These are phyloP conservation scores for Sclerotinia glacialis DNA, from an alignment of 2,329 filamentous ascomycete genomes.

Conservation along the genomic window DNA sequence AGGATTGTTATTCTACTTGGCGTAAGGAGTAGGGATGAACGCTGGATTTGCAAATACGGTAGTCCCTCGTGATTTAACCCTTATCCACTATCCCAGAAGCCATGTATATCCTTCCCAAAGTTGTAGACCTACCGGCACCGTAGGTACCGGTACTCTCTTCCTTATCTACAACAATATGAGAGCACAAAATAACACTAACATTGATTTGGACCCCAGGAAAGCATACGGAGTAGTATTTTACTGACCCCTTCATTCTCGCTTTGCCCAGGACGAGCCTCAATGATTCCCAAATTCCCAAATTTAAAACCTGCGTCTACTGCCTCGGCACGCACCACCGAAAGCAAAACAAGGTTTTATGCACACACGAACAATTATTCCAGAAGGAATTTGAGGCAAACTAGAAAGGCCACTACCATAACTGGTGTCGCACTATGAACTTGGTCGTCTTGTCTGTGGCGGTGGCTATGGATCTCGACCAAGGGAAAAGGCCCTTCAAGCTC, in stretches of 20 bases:
- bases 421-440: neutral
- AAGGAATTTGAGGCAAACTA: conserved; percentile 1
- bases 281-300: neutral
- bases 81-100: neutral
- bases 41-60: neutral
- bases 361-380: neutral
- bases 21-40: neutral
- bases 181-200: neutral
- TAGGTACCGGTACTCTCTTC: neutral
- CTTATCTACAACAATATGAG: neutral
- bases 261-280: neutral
- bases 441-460: neutral
- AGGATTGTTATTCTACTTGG: neutral
- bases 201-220: neutral
- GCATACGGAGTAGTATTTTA: neutral
- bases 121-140: too few relatives aligned
- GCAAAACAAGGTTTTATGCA: neutral
- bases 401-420: neutral
- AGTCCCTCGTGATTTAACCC: too few relatives aligned
- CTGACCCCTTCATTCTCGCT: conserved; percentile 11
- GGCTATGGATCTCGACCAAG: neutral
- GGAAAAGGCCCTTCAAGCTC: neutral
- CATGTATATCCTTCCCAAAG: neutral
- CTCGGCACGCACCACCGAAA: neutral
- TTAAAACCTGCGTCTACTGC: neutral